A percentile compares a stretch with the other conserved stretches of the same genome.
phyloP scores from a whole-genome alignment of 306 rosid genomes.

The Mucuna pruriens region DNA sequence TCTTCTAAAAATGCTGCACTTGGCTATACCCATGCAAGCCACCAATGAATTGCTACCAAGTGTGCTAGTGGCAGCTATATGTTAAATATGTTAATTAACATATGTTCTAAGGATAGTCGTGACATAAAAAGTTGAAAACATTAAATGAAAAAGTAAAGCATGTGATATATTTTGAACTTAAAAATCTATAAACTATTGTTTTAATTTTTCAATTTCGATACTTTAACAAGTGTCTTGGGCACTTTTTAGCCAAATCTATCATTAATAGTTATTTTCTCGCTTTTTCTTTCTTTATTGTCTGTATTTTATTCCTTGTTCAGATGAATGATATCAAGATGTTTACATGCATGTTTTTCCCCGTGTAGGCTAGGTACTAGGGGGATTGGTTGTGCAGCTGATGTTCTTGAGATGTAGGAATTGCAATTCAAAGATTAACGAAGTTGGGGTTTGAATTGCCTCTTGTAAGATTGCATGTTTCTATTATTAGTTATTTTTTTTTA shows the following conservation, averaged over 20 bases:
- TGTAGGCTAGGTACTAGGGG: slow-evolving; percentile 51
- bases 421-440: slow-evolving; percentile 35
- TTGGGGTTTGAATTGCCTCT: slow-evolving; percentile 40
- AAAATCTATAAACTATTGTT: neutral
- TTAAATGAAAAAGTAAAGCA: neutral
- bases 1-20: neutral
- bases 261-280: neutral
- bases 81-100: neutral
- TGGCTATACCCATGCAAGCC: neutral
- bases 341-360: slow-evolving; percentile 19
- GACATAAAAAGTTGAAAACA: neutral
- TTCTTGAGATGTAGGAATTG: slow-evolving; percentile 45
- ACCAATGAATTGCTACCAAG: neutral
- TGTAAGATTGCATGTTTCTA: slow-evolving; percentile 39
- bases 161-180: neutral
- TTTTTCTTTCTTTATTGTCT: neutral
- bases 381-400: slow-evolving; percentile 45
- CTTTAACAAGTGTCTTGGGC: neutral
- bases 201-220: neutral
- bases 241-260: neutral
- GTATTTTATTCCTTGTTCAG: neutral
- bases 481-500: neutral
- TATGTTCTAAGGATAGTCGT: neutral
- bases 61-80: neutral
- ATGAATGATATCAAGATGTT: slow-evolving; percentile 10